These are phyloP conservation scores for Vitis rotundifolia DNA, from an alignment of 164 flowering plant genomes.

Conservation along the genomic window DNA sequence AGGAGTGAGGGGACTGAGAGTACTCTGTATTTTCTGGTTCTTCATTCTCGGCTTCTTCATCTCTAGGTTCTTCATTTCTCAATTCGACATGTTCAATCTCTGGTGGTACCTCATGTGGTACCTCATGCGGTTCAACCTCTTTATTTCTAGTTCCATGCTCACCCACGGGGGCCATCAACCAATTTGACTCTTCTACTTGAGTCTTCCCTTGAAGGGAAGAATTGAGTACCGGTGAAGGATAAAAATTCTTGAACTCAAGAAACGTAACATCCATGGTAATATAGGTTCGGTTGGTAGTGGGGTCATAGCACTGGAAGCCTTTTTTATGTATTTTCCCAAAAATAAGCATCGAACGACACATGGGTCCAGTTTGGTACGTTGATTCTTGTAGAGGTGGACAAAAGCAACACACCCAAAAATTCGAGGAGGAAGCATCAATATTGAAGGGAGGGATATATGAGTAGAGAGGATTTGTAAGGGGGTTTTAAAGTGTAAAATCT, in stretches of 20 bases:
- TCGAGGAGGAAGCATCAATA: conserved; percentile 8
- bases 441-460: background rate
- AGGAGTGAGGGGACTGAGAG: conserved; percentile 1
- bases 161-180: conserved; percentile 15
- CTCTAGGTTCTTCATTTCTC: too few relatives aligned
- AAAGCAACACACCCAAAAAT: background rate
- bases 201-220: conserved; percentile 6
- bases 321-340: conserved; percentile 5
- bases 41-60: background rate
- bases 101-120: too few relatives aligned
- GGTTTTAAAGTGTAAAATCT: conserved; percentile 2
- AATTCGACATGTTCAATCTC: conserved; percentile 6
- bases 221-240: conserved; percentile 2
- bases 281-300: conserved; percentile 5
- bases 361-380: conserved; percentile 11
- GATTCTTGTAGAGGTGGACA: background rate
- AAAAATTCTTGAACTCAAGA: background rate
- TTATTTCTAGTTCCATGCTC: conserved; percentile 5
- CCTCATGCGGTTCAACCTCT: conserved; percentile 7
- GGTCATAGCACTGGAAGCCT: conserved; percentile 2
- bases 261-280: background rate
- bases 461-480: conserved; percentile 2
- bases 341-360: background rate
- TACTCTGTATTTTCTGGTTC: background rate
- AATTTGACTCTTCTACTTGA: conserved; percentile 1